Evolutionary conservation across 2,329 filamentous ascomycete genomes (phyloP), one percentile per base, ranked within the genome.

Genomic region (Pestalotiopsis fici): DNA sequence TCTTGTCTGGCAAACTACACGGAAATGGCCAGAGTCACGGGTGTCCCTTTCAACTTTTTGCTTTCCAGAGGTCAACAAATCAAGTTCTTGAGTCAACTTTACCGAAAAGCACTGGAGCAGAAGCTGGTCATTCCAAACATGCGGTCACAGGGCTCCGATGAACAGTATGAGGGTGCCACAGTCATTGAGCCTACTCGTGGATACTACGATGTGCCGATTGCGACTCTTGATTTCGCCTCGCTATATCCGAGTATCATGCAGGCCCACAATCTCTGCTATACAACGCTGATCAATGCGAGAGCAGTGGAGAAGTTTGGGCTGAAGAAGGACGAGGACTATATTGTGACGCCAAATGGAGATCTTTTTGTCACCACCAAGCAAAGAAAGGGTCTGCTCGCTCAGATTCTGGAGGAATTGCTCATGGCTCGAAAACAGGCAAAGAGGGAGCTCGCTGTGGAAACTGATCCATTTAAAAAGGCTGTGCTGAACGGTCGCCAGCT

Each of bases 1-100:
- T 98, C 97, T 77, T 98, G 96, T 80, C 85, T 99, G n/a, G 93
- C 97, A 81, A 99, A 99, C 78, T 98, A 98, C 76, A 98, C 96
- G 0, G 96, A 99, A 82, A 99, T 99, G 96, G 95, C 96, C 67
- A 96, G 96, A 88, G 96, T 99, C 81, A 99, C 97, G 28, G 96
- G 96, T 74, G 95, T 99, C 4, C 96, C 96, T 0, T 99, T 99
- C 85, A 98, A 97, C 77, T 97, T 92, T 76, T 86, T 99, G 57
- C 87, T 99, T 2, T 90, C 96, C 27, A 90, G 95, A 76, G 96
- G 96, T 57, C 96, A 99, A 78, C 97, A 99, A 80, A 91, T 99
- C 78, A 97, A 97, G 76, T 99, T 99, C 81, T 89, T 99, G 82
- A 98, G 95, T 78, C 96, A 99, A 77, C 85, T 99, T 18, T 99